These are phyloP conservation scores for Zasmidium cellare DNA, from an alignment of 2,329 filamentous ascomycete genomes.

Conservation along the genomic window DNA sequence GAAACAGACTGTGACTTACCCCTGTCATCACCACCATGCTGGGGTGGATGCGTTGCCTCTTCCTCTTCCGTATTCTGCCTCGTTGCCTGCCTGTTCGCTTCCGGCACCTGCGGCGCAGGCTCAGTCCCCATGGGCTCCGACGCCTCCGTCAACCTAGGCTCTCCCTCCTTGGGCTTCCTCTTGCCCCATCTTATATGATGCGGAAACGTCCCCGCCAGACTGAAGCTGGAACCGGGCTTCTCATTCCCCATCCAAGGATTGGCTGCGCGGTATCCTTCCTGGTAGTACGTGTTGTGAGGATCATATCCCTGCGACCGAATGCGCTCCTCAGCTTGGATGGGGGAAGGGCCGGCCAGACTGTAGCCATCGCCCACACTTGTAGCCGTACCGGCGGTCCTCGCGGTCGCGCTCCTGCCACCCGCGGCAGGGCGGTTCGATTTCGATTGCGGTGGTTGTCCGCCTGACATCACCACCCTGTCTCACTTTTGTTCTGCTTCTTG, in stretches of 20 bases:
- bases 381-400: background rate
- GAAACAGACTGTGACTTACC: background rate
- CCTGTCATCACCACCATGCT: background rate
- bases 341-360: slow-evolving; percentile 17
- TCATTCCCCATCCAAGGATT: slow-evolving; percentile 29
- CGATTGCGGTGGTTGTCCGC: background rate
- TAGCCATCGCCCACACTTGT: slow-evolving; percentile 14
- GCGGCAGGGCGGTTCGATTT: background rate
- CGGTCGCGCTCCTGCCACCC: slow-evolving; percentile 2
- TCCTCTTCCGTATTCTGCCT: too few species aligned
- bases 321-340: background rate
- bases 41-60: background rate
- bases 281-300: slow-evolving; percentile 28
- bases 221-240: slow-evolving; percentile 24
- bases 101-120: slow-evolving; percentile 23
- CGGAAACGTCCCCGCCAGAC: slow-evolving; percentile 27
- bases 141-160: slow-evolving; percentile 12
- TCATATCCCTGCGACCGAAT: slow-evolving; percentile 8
- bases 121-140: slow-evolving; percentile 26
- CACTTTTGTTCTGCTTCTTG: background rate
- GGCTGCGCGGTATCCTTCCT: slow-evolving; percentile 26
- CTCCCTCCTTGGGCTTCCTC: slow-evolving; percentile 9
- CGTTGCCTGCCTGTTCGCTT: slow-evolving; percentile 11
- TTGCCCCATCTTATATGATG: slow-evolving; percentile 24
- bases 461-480: slow-evolving; percentile 12